Conservation (phyloP, 495 filamentous ascomycete species). For the Alectoria sarmentosa region DNA sequence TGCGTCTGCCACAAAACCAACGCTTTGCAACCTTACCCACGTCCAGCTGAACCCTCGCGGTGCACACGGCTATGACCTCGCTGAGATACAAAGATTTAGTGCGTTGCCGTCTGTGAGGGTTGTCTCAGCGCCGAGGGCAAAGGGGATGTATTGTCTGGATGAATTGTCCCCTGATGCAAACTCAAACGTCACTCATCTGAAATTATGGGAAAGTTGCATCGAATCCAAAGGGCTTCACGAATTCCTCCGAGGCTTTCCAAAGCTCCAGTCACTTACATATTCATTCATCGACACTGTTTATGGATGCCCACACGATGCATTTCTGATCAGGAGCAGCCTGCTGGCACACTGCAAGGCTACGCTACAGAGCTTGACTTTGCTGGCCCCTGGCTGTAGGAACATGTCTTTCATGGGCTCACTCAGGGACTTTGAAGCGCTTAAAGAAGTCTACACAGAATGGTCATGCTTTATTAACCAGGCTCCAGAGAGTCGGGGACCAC, state of each 20-base stretch:
- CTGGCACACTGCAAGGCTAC: background rate
- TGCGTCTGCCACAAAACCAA: background rate
- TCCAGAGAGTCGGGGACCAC: background rate
- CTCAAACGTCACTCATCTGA: background rate
- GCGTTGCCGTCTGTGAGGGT: background rate
- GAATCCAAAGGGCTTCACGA: background rate
- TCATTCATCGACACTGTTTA: background rate
- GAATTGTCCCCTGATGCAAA: background rate
- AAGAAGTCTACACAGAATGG: constrained; percentile 2
- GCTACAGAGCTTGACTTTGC: background rate
- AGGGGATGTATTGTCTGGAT: background rate
- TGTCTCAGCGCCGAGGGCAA: background rate
- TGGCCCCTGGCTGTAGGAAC: background rate
- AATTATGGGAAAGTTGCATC: background rate
- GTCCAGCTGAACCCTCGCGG: background rate
- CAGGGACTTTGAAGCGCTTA: background rate
- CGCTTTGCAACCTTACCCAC: background rate
- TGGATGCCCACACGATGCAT: background rate
- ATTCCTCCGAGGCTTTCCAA: background rate
- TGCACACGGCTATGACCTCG: background rate
- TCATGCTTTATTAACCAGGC: background rate
- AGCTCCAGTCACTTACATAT: background rate
- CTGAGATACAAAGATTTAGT: background rate
- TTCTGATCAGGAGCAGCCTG: background rate
- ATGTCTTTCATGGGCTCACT: background rate